Base-by-base conservation (phyloP, 345 rosid species). In the Kandelia obovata region DNA sequence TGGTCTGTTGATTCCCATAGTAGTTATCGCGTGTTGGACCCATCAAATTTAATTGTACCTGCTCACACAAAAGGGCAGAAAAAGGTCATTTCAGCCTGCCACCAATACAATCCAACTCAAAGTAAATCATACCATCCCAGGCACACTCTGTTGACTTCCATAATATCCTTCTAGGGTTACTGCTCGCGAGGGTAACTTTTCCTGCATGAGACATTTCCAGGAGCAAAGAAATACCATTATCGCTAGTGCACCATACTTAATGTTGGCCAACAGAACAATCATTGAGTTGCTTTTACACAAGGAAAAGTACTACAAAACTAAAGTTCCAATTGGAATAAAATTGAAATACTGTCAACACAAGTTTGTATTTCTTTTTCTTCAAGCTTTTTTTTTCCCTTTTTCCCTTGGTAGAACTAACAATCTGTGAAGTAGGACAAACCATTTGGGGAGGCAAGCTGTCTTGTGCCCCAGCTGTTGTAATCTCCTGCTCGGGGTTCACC, bases 31-130 rank as follows among this genome's bases (percentile, higher is more conserved):
- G 87, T 55, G 91, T 83, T 49, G 77, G 87, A 27, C 79, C 89
- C 89, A 87, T 85, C 74, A 87, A 69, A 80, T 87, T 87, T 26
- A 87, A 77, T 64, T 81, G 91, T 61, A 87, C 91, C 89, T 87
- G 76, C 62, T 9, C 19, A 20, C 15, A 56, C 25, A 67, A 23
- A 67, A 58, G 31, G 39, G 52, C 25, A 53, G 5, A 43, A 51
- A 47, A 37, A 53, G 61, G 65, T 32, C 20, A 60, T 27, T 62
- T 47, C 57, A 47, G 37, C 21, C 4, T 26, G 31, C 56, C 66
- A 79, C 25, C 57, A 20, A 59, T 39, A 61, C 28, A 31, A 79
- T 25, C 57, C 11, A 8, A 15, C 26, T 39, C 30, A 49, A n/a
- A 61, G n/a, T 13, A 67, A 37, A 74, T 34, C 77, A 26, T 81